Evolutionary conservation across 1,284 basidiomycete species (phyloP).

Genomic region (Pterulicium gracile): DNA sequence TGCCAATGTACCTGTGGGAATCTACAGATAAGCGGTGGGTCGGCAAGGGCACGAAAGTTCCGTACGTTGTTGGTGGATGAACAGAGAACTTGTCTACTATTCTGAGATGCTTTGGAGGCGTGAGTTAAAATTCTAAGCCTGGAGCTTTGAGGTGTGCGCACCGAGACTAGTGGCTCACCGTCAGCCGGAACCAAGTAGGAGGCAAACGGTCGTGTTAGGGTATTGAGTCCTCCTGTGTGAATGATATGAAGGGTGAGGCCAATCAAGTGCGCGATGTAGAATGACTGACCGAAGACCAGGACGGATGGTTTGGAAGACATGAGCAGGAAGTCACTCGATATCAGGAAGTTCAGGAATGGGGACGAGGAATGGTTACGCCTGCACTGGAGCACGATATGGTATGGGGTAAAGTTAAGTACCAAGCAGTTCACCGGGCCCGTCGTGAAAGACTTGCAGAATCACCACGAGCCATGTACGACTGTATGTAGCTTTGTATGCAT

Average conservation of each 20-base stretch:
- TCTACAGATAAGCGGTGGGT: slow-evolving; percentile 3
- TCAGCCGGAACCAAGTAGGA: slow-evolving; percentile 49
- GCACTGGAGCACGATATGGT: no score
- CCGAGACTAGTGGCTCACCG: slow-evolving; percentile 61
- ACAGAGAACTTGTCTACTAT: slow-evolving; percentile 86
- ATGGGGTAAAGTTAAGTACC: no score
- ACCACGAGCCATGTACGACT: no score
- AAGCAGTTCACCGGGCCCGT: no score
- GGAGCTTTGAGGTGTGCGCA: slow-evolving; percentile 27
- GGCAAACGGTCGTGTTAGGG: slow-evolving; percentile 39
- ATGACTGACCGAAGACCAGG: slow-evolving; percentile 65
- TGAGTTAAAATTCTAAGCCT: slow-evolving; percentile 1
- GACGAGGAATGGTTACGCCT: no score
- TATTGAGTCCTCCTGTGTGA: slow-evolving; percentile 5
- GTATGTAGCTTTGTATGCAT: no score
- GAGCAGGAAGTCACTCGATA: slow-evolving; percentile 21
- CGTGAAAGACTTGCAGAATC: no score
- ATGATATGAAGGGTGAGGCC: slow-evolving; percentile 7
- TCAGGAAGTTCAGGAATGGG: no score
- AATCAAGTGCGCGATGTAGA: slow-evolving; percentile 1
- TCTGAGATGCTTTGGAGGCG: slow-evolving; percentile 44
- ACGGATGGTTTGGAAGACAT: slow-evolving; percentile 45
- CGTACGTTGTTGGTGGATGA: slow-evolving; percentile 76
- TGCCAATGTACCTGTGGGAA: slow-evolving; percentile 61
- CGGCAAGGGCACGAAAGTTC: slow-evolving; percentile 8